Evolutionary conservation across 2,329 filamentous ascomycete species (phyloP), one percentile per base, ranked within the genome.

Genomic region (Penicillium griseofulvum): DNA sequence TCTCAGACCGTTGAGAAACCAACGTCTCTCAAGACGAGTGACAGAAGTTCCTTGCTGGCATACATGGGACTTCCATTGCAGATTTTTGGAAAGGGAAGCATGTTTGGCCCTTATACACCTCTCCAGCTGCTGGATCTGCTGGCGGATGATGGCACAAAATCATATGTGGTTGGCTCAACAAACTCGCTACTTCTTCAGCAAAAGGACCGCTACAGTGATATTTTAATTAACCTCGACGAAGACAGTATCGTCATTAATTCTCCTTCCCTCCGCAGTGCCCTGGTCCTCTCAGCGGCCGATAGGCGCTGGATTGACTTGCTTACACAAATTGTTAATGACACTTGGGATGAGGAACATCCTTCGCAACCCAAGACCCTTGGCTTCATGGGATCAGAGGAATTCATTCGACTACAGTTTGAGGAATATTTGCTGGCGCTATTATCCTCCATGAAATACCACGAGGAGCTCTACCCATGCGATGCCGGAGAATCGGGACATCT

Each of bases 51-150:
- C 43, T 80, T 99, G 57, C 82, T 99, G 61, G 84, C 89, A 9
- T 99, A 96, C 70, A 96, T 97, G 90, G 94, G 94, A 7, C 78
- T 97, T 37, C 94, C 94, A 12, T 79, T 99, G 38, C 94, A 97
- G 69, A 88, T 99, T 43, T 99, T 97, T 70, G 92, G 92, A 70
- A 96, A 91, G 82, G 94, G 94, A 57, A 94, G 91, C 70, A 83
- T 99, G 56, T 97, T 97, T 70, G 93, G 94, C 3, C 94, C 94
- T 0, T 99, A 99, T 70, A 99, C 94, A 1, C 94, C 94, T 17
- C 80, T 99, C 17, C 94, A 99, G 74, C 92, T 97, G 75, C 85
- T 99, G 54, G 93, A 99, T 71, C 83, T 97, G 64, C 83, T 99
- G 38, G 93, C 93, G 49, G 93, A 97, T 74, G 87, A 91, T 65